Conservation (phyloP, 352 stramenopile genomes). For the Globisporangium cylindrosporum region DNA sequence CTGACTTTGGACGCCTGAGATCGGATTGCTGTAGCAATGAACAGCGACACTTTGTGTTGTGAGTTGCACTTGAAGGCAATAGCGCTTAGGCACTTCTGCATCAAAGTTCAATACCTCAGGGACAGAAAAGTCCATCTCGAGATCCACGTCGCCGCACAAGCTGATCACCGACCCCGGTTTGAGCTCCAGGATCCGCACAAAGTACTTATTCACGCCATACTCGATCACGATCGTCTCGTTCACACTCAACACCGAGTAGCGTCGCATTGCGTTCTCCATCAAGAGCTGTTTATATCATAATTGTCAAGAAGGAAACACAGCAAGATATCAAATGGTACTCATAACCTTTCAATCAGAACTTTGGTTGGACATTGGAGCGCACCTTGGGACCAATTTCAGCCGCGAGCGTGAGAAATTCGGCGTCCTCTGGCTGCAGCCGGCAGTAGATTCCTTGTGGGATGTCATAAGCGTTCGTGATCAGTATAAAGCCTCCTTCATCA, state of each 20-base stretch:
- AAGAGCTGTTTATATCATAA: slow-evolving; percentile 24
- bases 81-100: not conserved
- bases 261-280: slow-evolving; percentile 53
- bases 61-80: not conserved
- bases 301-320: not conserved
- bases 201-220: slow-evolving; percentile 40
- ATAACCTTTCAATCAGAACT: not conserved
- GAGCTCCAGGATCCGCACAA: slow-evolving; percentile 49
- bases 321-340: not conserved
- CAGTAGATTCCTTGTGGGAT: slow-evolving; percentile 47
- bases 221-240: slow-evolving; percentile 54
- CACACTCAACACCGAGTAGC: slow-evolving; percentile 54
- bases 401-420: slow-evolving; percentile 45
- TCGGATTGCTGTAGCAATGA: slow-evolving; percentile 2
- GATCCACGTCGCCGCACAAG: slow-evolving; percentile 62
- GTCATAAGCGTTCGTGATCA: slow-evolving; percentile 27
- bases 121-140: slow-evolving; percentile 54
- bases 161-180: slow-evolving; percentile 44
- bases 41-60: not conserved
- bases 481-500: slow-evolving; percentile 33
- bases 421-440: slow-evolving; percentile 47
- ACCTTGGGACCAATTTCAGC: slow-evolving; percentile 61
- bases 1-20: not conserved
- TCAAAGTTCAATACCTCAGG: slow-evolving; percentile 22
- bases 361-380: not conserved